Evolutionary conservation across 305 asterid genomes (phyloP), one percentile per base, ranked within the genome.

Genomic region (Fraxinus ornus): DNA sequence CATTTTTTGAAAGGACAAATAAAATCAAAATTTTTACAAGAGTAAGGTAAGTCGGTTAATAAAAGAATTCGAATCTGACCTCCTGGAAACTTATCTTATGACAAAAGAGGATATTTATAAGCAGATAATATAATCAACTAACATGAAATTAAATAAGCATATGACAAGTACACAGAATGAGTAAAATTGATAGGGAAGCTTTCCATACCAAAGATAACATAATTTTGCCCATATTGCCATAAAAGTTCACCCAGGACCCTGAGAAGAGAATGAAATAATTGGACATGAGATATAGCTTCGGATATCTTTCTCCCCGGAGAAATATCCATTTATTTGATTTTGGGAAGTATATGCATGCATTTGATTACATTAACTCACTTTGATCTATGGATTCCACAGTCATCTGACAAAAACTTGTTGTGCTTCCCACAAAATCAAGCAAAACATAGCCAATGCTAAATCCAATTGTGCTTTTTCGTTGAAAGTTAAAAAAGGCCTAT

Each of bases 201-300:
- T 79, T 73, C n/a, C 88, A 36, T 86, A 89, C 90, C 92, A 89
- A 39, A 33, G 92, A 89, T 77, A 88, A 82, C 82, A 89, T 62
- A 15, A 88, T 86, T 83, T 89, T 89, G 79, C 92, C 92, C n/a
- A 88, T 88, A 80, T 89, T 89, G 75, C 91, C 91, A 37, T 86
- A 88, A 52, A 89, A 89, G 77, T 89, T 89, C 80, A 89, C 91
- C 91, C 88, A 86, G 3, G 92, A 89, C 70, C 79, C 92, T 89
- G 83, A 6, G 39, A 55, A 70, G 39, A 19, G 37, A 19, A 52
- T 17, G 8, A 79, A 55, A 75, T 73, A 49, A 7, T 30, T 28
- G 75, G 1, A n/a, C 75, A 33, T 35, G 79, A 79, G 44, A 37
- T 13, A 28, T 70, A 13, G 39, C 75, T 70, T 70, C 22, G 39